Base-by-base conservation (phyloP, 78 protist species). In the Emiliania huxleyi region DNA sequence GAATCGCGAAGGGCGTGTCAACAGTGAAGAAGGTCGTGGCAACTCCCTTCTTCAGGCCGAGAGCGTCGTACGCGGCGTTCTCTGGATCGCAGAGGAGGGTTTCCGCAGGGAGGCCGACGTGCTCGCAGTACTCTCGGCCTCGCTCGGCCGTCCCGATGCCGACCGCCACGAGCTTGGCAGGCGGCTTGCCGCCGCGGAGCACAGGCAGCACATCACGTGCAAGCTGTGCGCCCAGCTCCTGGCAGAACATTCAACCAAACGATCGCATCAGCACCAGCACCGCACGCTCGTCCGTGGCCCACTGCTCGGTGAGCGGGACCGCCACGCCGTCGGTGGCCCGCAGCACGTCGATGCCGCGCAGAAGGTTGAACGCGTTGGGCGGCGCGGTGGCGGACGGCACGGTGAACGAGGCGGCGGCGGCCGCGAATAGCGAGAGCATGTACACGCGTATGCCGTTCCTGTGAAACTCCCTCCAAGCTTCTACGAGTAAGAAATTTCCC, bases 1-100 rank as follows among this genome's bases (percentile, higher is more conserved):
- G 92, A 48, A 90, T 90, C 38, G 92, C 23, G 26, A 18, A 40
- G 8, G 92, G 92, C 21, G 92, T 90, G 0, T 62, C 81, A 6
- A 1, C 19, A 6, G 26, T n/a, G 46, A 90, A 69, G 49, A 90
- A 90, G 1, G 92, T 90, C 43, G 0, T 1, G 8, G 33, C 49
- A 23, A 69, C 75, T 1, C 84, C 83, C 77, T 90, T 90, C 15
- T 29, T 1, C 45, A 90, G 92, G 26, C 83, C 83, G 33, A 90
- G 81, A 15, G 92, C 75, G 1, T 0, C 8, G 33, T 90, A 90
- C 52, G 37, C 46, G 29, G 5, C 19, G 52, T 62, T 69, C 56
- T 62, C 52, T 8, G 92, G 92, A 49, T 90, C 92, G 1, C 46
- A 2, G 83, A 40, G 69, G 35, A 62, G 83, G 22, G 38, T 75